Base-by-base conservation (phyloP, 75 land plant genomes). In the Pseudotsuga menziesii region DNA sequence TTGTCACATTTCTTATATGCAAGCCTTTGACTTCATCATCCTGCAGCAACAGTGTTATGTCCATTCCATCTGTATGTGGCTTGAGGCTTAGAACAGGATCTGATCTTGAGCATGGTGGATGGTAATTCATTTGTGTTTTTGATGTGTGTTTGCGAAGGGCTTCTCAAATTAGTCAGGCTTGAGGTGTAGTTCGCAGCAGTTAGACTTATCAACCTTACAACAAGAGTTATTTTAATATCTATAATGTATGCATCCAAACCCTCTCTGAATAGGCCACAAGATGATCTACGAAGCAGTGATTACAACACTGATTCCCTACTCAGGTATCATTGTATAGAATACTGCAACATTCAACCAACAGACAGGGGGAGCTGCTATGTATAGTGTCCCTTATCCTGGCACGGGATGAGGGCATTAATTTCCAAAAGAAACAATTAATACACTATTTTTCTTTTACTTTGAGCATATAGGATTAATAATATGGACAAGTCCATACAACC, bases 201-300 rank as follows among this genome's bases (percentile, higher is more conserved):
- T 29, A 64, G 26, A 62, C 39, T 64, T 35, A 16, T 14, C 69
- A 64, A 5, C 39, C 32, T 26, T 17, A 3, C 0, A 64, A 39
- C 17, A 64, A 64, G 69, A 29, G 0, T 32, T 41, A 41, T 7
- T 64, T 32, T 64, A 15, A 64, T 64, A 29, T 64, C 69, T 64
- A 1, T 64, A 29, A 32, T 64, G 69, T 64, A 7, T 64, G 26
- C 69, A 32, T 64, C 69, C 69, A 64, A 36, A 64, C 0, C 48
- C 6, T 41, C 48, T n/a, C 48, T 4, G 48, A 41, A 41, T 5
- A 41, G 48, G 48, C 7, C 48, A 41, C 48, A 41, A 78, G 77
- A 58, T 80, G 80, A 22, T 83, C 83, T 76, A 80, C 85, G 16
- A 83, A 82, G 57, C 36, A 35, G 36, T 41, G 6, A 41, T 41